Base-by-base conservation (phyloP, 306 rosid genomes). In the Lagenaria siceraria region DNA sequence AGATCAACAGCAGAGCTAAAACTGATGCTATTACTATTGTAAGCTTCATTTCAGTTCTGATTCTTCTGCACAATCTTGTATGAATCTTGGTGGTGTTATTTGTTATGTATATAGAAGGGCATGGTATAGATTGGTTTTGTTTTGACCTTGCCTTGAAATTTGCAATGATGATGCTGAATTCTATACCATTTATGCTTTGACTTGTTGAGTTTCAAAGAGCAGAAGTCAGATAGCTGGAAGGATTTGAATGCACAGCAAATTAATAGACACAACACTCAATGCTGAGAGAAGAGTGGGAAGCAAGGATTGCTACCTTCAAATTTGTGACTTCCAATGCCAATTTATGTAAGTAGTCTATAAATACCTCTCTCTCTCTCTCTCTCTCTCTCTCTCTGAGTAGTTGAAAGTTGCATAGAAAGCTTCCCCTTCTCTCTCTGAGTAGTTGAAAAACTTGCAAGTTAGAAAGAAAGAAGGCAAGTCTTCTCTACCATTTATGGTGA, bases 1-100 rank as follows among this genome's bases (percentile, higher is more conserved):
- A 81, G 75, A 87, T 69, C 80, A 89, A 77, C 76, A 91, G 62
- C 78, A 89, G 74, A 36, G 83, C 69, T 18, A 87, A 31, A 24
- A 87, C 35, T 79, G 51, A 0, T 70, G 59, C 29, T 22, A 84
- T 81, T 75, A 80, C 80, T 48, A 22, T 15, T 69, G 72, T 84
- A 79, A 84, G 75, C 80, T 85, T 91, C 98, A 93, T 93, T 84
- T 86, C 51, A 22, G 3, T 43, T 69, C 55, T 69, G 55, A 71
- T 48, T 25, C 7, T 72, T 49, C 7, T 70, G 24, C 21, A 13
- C 25, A 43, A 24, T 22, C 21, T 27, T 25, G 38, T 4, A 72
- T 48, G 60, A 43, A 49, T 49, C 49, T 15, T 72, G 76, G 4
- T 42, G 75, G 6, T 64, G 25, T 64, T 29, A 19, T 66, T 10